These are phyloP conservation scores for Penicillium sclerotiorum DNA, from an alignment of 2,329 filamentous ascomycete species.

Conservation along the genomic window DNA sequence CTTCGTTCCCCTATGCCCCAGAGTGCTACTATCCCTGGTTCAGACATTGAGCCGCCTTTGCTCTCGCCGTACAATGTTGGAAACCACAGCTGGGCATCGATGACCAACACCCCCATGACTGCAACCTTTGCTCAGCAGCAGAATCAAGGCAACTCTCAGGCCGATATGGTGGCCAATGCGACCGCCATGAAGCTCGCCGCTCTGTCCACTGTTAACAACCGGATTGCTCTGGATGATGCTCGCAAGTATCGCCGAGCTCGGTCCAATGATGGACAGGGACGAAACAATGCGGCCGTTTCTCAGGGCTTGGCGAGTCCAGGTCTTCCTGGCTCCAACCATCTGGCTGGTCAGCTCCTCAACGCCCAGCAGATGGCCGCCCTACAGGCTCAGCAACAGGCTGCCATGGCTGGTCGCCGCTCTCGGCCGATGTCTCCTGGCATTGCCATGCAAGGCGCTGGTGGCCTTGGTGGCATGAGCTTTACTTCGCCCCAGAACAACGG, in stretches of 20 bases:
- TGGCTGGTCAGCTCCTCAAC: constrained; percentile 84
- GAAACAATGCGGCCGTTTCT: constrained; percentile 63
- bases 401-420: constrained; percentile 70
- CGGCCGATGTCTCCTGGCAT: constrained; percentile 88
- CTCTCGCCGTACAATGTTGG: constrained; percentile 77
- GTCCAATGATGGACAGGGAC: constrained; percentile 73
- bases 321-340: constrained; percentile 73
- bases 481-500: constrained; percentile 92
- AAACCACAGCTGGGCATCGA: constrained; percentile 95
- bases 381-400: constrained; percentile 66
- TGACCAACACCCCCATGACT: constrained; percentile 97
- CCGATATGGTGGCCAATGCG: constrained; percentile 97
- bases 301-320: constrained; percentile 65
- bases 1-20: constrained; percentile 84
- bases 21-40: constrained; percentile 76
- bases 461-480: constrained; percentile 69
- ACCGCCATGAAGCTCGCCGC: constrained; percentile 99
- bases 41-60: constrained; percentile 76
- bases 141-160: constrained; percentile 61
- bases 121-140: constrained; percentile 71
- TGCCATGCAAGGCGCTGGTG: constrained; percentile 66
- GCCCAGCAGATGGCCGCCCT: constrained; percentile 82
- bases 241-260: constrained; percentile 91
- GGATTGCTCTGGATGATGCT: constrained; percentile 93
- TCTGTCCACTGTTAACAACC: constrained; percentile 96